A percentile compares a stretch with the other conserved stretches of the same genome.
phyloP scores from a whole-genome alignment of 805 yeast species.

The Sugiyamaella americana region DNA sequence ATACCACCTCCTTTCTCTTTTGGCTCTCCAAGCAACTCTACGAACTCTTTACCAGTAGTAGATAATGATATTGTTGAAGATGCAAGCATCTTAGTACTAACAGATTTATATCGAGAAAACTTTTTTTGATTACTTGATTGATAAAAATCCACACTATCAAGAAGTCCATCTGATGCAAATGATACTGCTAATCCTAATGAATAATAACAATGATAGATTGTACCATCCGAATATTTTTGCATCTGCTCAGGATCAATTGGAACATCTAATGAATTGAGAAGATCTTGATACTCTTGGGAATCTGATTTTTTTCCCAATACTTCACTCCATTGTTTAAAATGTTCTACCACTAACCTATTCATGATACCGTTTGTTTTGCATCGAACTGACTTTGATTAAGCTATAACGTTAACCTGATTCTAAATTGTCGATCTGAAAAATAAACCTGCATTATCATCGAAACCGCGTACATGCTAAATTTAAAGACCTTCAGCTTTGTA shows the following conservation, averaged over 20 bases:
- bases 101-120: slow-evolving; percentile 17
- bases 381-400: no score
- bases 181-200: slow-evolving; percentile 20
- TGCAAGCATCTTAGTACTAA: slow-evolving; percentile 8
- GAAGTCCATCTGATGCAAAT: slow-evolving; percentile 2
- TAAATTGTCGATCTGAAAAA: no score
- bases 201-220: slow-evolving; percentile 19
- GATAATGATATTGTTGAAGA: slow-evolving; percentile 22
- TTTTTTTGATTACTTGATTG: slow-evolving; percentile 13
- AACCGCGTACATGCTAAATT: no score
- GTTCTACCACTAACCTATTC: no score
- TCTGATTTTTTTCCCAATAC: no score
- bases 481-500: no score
- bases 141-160: slow-evolving; percentile 37
- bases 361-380: no score
- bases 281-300: no score
- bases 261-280: no score
- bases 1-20: slow-evolving; percentile 39
- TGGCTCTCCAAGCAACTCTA: slow-evolving; percentile 37
- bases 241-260: slow-evolving; percentile 7
- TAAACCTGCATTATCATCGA: no score
- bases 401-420: no score
- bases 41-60: slow-evolving; percentile 30
- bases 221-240: slow-evolving; percentile 14
- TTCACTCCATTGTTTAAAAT: no score